phyloP scores from a whole-genome alignment of 2,329 filamentous ascomycete species.

The Cadophora luteo-olivacea region DNA sequence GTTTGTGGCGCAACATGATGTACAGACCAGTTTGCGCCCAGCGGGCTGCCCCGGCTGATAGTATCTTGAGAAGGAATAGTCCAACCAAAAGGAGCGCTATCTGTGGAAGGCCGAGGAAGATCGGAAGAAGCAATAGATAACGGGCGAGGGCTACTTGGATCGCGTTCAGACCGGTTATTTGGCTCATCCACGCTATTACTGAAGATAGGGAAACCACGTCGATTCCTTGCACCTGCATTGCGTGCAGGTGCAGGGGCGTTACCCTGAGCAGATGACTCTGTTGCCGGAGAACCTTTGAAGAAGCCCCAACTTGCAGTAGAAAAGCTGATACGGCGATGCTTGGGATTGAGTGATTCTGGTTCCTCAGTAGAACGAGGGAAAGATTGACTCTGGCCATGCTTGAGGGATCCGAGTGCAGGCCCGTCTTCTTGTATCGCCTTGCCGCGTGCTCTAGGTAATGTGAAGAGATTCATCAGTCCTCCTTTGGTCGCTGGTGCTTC shows the following conservation, averaged over 20 bases:
- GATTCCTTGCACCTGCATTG: constrained; percentile 35
- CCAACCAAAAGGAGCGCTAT: constrained; percentile 78
- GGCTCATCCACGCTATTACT: constrained; percentile 55
- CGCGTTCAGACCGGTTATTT: constrained; percentile 57
- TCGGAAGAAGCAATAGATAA: constrained; percentile 73
- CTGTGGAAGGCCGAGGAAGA: constrained; percentile 78
- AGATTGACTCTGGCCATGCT: constrained; percentile 77
- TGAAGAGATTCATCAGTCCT: constrained; percentile 59
- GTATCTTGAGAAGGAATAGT: constrained; percentile 52
- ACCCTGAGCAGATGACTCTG: constrained; percentile 38
- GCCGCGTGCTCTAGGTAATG: constrained; percentile 60
- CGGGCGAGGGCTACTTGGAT: constrained; percentile 67
- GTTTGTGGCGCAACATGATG: constrained; percentile 50
- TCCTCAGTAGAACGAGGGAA: constrained; percentile 70
- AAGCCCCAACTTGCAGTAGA: constrained; percentile 57
- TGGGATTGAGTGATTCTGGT: constrained; percentile 57
- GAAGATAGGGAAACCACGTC: constrained; percentile 51
- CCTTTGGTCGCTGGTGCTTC: constrained; percentile 54
- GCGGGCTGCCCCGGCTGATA: constrained; percentile 58
- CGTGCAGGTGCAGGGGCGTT: constrained; percentile 44
- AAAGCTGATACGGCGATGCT: constrained; percentile 61
- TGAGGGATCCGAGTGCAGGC: constrained; percentile 71
- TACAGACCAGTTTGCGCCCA: constrained; percentile 59
- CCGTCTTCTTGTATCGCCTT: constrained; percentile 68
- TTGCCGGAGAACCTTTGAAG: constrained; percentile 42